Conservation (phyloP, 495 filamentous ascomycete species). For the Talaromyces ruber region DNA sequence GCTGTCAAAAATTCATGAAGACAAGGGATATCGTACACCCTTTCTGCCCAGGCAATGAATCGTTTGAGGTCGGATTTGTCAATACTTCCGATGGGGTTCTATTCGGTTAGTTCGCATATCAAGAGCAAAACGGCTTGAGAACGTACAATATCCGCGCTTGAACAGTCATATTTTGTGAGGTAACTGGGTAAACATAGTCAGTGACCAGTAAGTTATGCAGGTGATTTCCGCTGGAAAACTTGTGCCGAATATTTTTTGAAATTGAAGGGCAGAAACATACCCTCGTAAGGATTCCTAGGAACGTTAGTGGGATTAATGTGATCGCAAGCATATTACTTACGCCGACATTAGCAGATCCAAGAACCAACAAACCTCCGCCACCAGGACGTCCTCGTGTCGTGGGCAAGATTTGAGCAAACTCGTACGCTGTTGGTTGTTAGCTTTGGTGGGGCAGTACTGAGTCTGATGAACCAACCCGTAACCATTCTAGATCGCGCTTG, state of each 20-base stretch:
- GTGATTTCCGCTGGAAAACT: slow-evolving; percentile 3
- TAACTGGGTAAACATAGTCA: slow-evolving; percentile 39
- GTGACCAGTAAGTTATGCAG: neutral
- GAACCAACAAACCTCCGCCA: slow-evolving; percentile 54
- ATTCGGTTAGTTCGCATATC: slow-evolving; percentile 7
- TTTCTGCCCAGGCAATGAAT: slow-evolving; percentile 62
- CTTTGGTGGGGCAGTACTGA: neutral
- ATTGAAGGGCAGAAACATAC: slow-evolving; percentile 11
- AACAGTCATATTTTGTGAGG: slow-evolving; percentile 63
- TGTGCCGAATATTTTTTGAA: neutral
- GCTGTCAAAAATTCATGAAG: slow-evolving; percentile 67
- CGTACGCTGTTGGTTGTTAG: slow-evolving; percentile 43
- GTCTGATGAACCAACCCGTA: slow-evolving; percentile 6
- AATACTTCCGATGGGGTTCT: slow-evolving; percentile 67
- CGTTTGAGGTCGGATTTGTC: slow-evolving; percentile 66
- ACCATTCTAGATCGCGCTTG: slow-evolving; percentile 81
- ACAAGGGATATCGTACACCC: slow-evolving; percentile 60
- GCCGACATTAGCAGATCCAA: slow-evolving; percentile 53
- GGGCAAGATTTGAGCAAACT: slow-evolving; percentile 61
- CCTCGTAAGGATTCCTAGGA: slow-evolving; percentile 20
- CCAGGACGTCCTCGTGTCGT: slow-evolving; percentile 42
- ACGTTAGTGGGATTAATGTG: slow-evolving; percentile 8
- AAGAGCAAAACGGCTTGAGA: neutral
- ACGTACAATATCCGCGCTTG: slow-evolving; percentile 41
- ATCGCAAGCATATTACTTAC: slow-evolving; percentile 11